Evolutionary conservation across 1,284 basidiomycete genomes (phyloP), one percentile per base, ranked within the genome.

Genomic region (Cystobasidiaceae sp.): DNA sequence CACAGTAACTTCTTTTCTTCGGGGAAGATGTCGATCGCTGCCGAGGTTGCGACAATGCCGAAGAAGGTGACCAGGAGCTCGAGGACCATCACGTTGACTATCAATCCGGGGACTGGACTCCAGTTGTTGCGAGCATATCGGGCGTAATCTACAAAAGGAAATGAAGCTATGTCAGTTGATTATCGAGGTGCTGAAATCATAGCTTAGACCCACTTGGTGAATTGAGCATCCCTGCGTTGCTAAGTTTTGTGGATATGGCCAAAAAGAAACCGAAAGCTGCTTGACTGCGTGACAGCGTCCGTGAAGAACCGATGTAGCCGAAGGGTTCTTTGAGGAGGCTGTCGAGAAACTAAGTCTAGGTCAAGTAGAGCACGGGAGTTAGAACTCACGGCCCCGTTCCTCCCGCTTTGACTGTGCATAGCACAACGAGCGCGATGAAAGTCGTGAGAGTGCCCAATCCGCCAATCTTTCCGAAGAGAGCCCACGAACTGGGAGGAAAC

Each of bases 21-120:
- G 6, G 75, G 75, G 59, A 75, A 79, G 67, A 77, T 72, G 30
- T 73, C 72, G 17, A 70, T 73, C 1, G 74, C 75, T 13, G 70
- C 71, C 4, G 74, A 75, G 4, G 77, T 75, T 50, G 78, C 75
- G 58, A 79, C 69, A 46, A 80, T 76, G 7, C 79, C 79, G 27
- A 60, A 50, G 15, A 50, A 7, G 9, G 45, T 60, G 7, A 49
- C 32, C 17, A 60, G 11, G 6, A 49, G 9, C 5, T n/a, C 27
- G 15, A 60, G 34, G 9, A 60, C 15, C 19, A 50, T 8, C 17
- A 49, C 32, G n/a, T 25, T 25, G 27, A 50, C n/a, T 4, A 60
- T 33, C 15, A 30, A 37, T 9, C 28, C 58, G 7, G 46, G 58
- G 4, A 50, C 21, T 3, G 33, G 21, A 8, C 30, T 19, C 2